Conservation (phyloP, 192 early-diverging fungal species). For the Rhizoclosmatium globosum region DNA sequence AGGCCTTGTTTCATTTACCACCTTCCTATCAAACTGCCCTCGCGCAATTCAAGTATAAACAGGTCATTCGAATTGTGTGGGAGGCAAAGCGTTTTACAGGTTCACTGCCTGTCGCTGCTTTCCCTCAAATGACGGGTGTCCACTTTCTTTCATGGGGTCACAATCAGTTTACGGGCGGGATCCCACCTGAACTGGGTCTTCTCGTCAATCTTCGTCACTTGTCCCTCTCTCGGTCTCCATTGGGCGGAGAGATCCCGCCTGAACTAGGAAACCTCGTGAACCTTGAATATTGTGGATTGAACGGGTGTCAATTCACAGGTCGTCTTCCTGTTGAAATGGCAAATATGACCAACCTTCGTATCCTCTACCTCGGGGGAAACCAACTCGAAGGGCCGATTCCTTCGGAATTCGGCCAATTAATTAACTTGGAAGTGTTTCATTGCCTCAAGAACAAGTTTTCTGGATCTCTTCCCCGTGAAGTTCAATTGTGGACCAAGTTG, state of each 20-base stretch:
- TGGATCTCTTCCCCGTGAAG: not conserved
- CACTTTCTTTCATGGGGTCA: not conserved
- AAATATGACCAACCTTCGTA: no score
- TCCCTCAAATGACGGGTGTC: not conserved
- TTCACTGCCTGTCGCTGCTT: not conserved
- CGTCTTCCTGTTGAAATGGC: not conserved
- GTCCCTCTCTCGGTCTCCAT: not conserved
- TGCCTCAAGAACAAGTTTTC: not conserved
- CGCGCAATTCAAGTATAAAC: not conserved
- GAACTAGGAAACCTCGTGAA: not conserved
- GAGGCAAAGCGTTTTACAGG: not conserved
- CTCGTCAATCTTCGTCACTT: not conserved
- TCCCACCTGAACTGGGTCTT: not conserved
- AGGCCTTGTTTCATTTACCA: not conserved
- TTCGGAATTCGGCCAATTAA: not conserved
- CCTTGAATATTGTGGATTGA: not conserved
- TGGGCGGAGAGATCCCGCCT: not conserved
- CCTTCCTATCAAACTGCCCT: not conserved
- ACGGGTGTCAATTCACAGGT: not conserved
- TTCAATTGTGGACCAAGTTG: not conserved
- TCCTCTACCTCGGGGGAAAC: not conserved
- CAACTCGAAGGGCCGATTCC: not conserved
- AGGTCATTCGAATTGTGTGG: not conserved
- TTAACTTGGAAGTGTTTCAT: not conserved
- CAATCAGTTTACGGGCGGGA: not conserved